Evolutionary conservation across 169 alveolate genomes (phyloP), one percentile per base, ranked within the genome.

Genomic region (Eimeria mitis): DNA sequence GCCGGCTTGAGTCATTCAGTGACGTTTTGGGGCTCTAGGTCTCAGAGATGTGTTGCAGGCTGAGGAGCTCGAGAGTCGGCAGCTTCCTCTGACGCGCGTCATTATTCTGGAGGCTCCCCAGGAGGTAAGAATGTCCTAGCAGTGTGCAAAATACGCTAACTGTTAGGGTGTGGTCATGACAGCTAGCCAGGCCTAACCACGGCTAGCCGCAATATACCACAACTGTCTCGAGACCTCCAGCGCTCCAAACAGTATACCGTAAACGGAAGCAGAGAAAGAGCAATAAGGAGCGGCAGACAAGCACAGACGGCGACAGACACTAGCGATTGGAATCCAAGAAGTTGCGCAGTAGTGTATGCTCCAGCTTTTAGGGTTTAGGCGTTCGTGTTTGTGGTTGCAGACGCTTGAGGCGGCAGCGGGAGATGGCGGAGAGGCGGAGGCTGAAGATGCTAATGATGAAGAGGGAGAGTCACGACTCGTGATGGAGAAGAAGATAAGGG

Each of bases 11-110:
- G 78, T 9, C 3, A 31, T 47, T 7, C 23, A 68, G 52, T 6
- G 31, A 71, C 16, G 44, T 40, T 71, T 40, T 37, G 34, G 49
- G 31, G 52, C 31, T 71, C 1, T 71, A 2, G 28, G 7, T 25
- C 0, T 13, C 14, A 34, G 34, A 34, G 47, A 5, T 21, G 34
- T 23, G 59, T 40, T 61, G 54, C 79, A 63, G 92, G 79, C 92
- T 6, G 81, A 85, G 79, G 79, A 85, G 92, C 92, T 85, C 19
- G 92, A 59, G 81, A 85, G 79, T 37, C 70, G 79, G 42, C 52
- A 63, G 92, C 79, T 85, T 25, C 79, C 79, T 63, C 65, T 85
- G 81, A 85, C 61, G 61, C 92, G 92, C 79, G 79, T 85, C 79
- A 85, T 85, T 42, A 85, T 85, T 52, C 63, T 85, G 40, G 92